Evolutionary conservation across 2,329 filamentous ascomycete genomes (phyloP), one percentile per base, ranked within the genome.

Genomic region (Aurifilum marmelostoma): DNA sequence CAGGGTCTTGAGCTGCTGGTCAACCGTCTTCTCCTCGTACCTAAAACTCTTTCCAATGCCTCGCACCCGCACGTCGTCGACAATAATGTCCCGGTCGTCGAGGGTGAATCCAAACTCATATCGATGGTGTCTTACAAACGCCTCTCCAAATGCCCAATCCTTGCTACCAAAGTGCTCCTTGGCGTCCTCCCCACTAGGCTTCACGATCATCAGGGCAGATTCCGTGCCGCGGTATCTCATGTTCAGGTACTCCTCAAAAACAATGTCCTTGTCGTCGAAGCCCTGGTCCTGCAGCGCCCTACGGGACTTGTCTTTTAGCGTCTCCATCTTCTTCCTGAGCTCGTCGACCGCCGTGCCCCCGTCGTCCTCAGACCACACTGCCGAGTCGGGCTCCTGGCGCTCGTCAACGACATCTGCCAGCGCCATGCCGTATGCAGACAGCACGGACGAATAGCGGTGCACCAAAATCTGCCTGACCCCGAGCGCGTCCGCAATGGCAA

Each of bases 91-190:
- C 67, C 94, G 86, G 69, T 97, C 92, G 32, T 88, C 85, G 2
- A 97, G 83, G 0, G 92, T 97, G 76, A 97, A 97, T 0, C 94
- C 94, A 76, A 97, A 97, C 76, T 97, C 94, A 76, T 96, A 94
- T 65, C 93, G 90, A 76, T 97, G 94, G 74, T 97, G 93, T 74
- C 89, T 89, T 41, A 97, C 84, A 75, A 98, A 97, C 0, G 93
- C 94, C 73, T 90, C 87, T 2, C 91, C 93, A 79, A 94, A 97
- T 0, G 90, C 91, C 92, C 92, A 97, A 11, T 90, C 87, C 32
- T 92, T 88, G 8, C 88, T 89, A 32, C 79, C 83, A 72, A 87
- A 91, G 18, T 85, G 81, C 52, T 85, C 84, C 69, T 88, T 80
- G 0, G 84, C 84, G 68, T 92, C 89, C 64, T 89, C 86, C 50